phyloP scores from a whole-genome alignment of 139 green algal genomes.

The Pleodorina starrii region DNA sequence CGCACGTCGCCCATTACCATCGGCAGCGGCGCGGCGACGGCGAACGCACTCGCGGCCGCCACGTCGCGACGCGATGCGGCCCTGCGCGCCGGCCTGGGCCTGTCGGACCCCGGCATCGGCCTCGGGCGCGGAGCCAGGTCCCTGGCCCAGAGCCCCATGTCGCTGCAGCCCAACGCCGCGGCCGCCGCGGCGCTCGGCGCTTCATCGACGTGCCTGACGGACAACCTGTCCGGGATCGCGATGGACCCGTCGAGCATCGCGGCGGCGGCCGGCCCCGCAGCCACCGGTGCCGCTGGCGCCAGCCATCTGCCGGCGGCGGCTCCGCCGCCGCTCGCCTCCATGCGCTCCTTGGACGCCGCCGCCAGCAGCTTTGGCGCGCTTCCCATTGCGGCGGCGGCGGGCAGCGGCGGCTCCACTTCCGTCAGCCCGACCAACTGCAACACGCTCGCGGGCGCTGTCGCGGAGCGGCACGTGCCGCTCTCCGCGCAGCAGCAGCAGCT shows the following conservation, averaged over 20 bases:
- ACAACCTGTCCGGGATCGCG: background rate
- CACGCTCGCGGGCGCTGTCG: slow-evolving; percentile 7
- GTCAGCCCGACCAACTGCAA: slow-evolving; percentile 31
- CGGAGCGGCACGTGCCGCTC: background rate
- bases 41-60: background rate
- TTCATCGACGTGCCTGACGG: background rate
- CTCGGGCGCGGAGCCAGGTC: background rate
- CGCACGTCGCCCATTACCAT: slow-evolving; percentile 30
- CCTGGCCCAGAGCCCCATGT: background rate
- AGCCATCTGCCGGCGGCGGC: background rate
- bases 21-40: background rate
- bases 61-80: background rate
- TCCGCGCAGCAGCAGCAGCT: slow-evolving; percentile 35
- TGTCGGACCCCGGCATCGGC: slow-evolving; percentile 28
- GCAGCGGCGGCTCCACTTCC: slow-evolving; percentile 21
- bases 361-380: slow-evolving; percentile 24
- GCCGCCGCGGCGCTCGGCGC: background rate
- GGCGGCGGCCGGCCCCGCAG: background rate
- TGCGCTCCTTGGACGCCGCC: background rate
- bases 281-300: background rate
- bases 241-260: background rate
- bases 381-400: background rate
- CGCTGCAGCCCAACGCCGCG: background rate
- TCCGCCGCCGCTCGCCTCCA: background rate
- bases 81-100: slow-evolving; percentile 10